Base-by-base conservation (phyloP, 169 alveolate genomes). In the Cryptosporidium baileyi region DNA sequence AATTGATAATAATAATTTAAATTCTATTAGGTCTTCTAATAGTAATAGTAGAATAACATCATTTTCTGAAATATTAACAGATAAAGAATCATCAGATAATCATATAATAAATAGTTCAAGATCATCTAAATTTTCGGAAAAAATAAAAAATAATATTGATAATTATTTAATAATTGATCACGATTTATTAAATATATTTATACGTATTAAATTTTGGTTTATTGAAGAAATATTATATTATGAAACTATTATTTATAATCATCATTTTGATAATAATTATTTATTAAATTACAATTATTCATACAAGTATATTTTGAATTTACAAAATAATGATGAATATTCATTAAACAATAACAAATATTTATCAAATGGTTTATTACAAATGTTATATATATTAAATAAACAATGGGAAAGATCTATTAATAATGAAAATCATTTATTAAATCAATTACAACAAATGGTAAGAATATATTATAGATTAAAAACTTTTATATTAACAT, bases 361-460 rank as follows among this genome's bases (percentile, higher is more conserved):
- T 34, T 24, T 74, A 22, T 36, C 45, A n/a, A 38, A n/a, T 54
- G 85, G 85, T 0, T 36, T 57, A 6, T 6, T 74, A 22, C 85
- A 74, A 41, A 36, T 74, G 57, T 17, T 74, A 40, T 74, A 54
- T 36, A 41, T 74, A 24, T 38, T 74, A 15, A 54, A 57, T 34
- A 74, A 57, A 34, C 74, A 74, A 57, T 74, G 85, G 85, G 67
- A 74, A 38, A 74, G 85, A 22, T 57, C 67, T 8, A 74, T 32
- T 22, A 36, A 7, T 1, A 51, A 38, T 17, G 85, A 74, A 36
- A 51, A 36, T 6, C 17, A 24, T 3, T 28, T 74, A 26, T 34
- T 74, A 13, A 57, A n/a, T 41, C 52, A 74, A 40, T 36, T 74
- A 26, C 85, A 74, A 38, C 61, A 74, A 43, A 74, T 74, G 85